Conservation (phyloP, 495 filamentous ascomycete genomes). For the Lasiosphaeris hirsuta region DNA sequence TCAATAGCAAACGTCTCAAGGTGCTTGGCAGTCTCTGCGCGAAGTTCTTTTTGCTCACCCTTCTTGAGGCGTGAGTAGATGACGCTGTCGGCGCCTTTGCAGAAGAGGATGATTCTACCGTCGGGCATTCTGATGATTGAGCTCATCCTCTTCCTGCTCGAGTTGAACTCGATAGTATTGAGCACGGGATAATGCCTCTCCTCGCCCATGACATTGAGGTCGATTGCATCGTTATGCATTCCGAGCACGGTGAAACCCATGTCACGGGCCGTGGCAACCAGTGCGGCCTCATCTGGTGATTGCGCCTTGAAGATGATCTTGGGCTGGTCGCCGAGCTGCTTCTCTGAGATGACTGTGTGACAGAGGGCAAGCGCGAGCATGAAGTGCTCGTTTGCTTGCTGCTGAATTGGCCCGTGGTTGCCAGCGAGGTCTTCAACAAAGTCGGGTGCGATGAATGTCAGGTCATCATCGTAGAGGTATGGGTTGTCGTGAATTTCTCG, state of each 20-base stretch:
- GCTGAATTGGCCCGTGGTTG: slow-evolving; percentile 71
- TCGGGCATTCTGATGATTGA: slow-evolving; percentile 96
- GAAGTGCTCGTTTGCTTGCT: slow-evolving; percentile 74
- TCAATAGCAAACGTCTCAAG: slow-evolving; percentile 95
- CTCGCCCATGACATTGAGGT: slow-evolving; percentile 81
- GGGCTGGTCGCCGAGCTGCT: slow-evolving; percentile 80
- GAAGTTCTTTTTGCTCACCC: slow-evolving; percentile 81
- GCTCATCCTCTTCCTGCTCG: slow-evolving; percentile 95
- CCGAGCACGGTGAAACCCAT: slow-evolving; percentile 95
- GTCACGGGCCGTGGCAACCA: slow-evolving; percentile 91
- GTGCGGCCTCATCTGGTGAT: slow-evolving; percentile 92
- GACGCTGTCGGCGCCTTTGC: slow-evolving; percentile 96
- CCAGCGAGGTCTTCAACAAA: slow-evolving; percentile 80
- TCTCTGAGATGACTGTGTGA: slow-evolving; percentile 93
- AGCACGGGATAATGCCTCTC: slow-evolving; percentile 82
- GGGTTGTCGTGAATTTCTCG: slow-evolving; percentile 82
- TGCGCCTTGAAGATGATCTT: slow-evolving; percentile 95
- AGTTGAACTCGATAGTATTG: slow-evolving; percentile 97
- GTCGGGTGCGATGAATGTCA: slow-evolving; percentile 90
- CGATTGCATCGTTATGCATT: slow-evolving; percentile 69
- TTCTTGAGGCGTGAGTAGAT: slow-evolving; percentile 89
- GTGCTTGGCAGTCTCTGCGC: slow-evolving; percentile 82
- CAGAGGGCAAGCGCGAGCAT: slow-evolving; percentile 95
- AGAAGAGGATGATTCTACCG: slow-evolving; percentile 87
- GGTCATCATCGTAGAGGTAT: slow-evolving; percentile 80